Base-by-base conservation (phyloP, 768 basidiomycete species). In the Cyclocybe cylindracea region DNA sequence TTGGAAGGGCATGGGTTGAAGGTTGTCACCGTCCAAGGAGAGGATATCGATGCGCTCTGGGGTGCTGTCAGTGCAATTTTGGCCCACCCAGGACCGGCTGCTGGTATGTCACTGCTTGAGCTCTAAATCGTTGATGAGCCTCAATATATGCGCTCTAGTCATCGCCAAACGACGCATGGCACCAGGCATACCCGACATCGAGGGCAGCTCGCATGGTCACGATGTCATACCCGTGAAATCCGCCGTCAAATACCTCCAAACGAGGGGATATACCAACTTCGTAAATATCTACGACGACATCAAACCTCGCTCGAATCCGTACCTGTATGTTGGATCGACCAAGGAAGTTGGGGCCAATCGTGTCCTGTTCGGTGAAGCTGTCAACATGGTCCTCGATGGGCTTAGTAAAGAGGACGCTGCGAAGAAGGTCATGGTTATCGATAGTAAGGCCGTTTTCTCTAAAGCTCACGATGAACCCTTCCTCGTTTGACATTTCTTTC, bases 361-460 rank as follows among this genome's bases (percentile, higher is more conserved):
- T 60, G 86, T 87, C 37, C 73, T 88, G 9, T 94, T 94, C 58
- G 92, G 92, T 29, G 89, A 94, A 60, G 89, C 92, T 8, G 91
- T 92, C 45, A 87, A 85, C 64, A 50, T 74, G 55, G 91, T 93
- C 1, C 78, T 94, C 14, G 91, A 94, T 61, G 78, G 74, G 32
- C 70, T 91, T 43, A 76, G 76, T 61, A 90, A 86, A 68, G 87
- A 90, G 65, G 90, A 91, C 61, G 86, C 86, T 1, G 80, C 80
- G 8, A 77, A 77, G 68, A 91, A 85, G 66, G 91, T 94, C 39
- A 83, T 94, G 84, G 89, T 91, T 52, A 91, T 94, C 55, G 92
- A 94, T 63, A 89, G 87, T 85, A 56, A 48, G 85, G 75, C n/a
- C 16, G 7, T 18, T 50, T 5, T 50, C 10, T 9, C 10, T 18